phyloP scores from a whole-genome alignment of 805 yeast species.

The Dipodascus albidus region DNA sequence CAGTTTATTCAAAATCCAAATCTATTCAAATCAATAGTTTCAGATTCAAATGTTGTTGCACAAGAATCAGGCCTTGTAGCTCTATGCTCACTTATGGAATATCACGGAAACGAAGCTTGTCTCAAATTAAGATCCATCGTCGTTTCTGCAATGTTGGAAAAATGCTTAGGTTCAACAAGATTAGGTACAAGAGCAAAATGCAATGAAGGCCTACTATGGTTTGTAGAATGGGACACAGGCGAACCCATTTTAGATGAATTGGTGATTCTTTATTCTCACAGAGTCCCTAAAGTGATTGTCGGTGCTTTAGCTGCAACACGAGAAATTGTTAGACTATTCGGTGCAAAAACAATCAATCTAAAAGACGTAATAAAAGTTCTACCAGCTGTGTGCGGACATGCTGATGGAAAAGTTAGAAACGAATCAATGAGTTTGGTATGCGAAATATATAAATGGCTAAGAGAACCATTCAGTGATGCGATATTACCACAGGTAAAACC shows the following conservation, averaged over 20 bases:
- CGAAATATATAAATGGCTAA: constrained; percentile 65
- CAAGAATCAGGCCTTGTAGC: constrained; percentile 70
- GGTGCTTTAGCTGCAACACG: constrained; percentile 48
- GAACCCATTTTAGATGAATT: constrained; percentile 57
- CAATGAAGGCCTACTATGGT: constrained; percentile 45
- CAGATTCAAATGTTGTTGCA: constrained; percentile 86
- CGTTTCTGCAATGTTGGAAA: constrained; percentile 49
- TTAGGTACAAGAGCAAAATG: constrained; percentile 61
- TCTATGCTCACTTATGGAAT: constrained; percentile 41
- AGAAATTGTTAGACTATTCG: constrained; percentile 48
- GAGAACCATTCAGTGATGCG: constrained; percentile 45
- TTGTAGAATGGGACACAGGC: constrained; percentile 57
- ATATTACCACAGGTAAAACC: constrained; percentile 72
- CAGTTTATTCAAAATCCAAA: constrained; percentile 44
- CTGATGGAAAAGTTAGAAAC: constrained; percentile 75
- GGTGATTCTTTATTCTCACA: constrained; percentile 48
- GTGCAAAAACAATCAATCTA: constrained; percentile 50
- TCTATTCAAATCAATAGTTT: constrained; percentile 43
- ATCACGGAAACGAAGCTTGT: constrained; percentile 38
- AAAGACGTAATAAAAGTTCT: constrained; percentile 44
- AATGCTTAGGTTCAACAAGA: constrained; percentile 66
- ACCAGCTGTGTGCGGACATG: constrained; percentile 67
- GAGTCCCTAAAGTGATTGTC: constrained; percentile 68
- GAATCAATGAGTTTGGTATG: constrained; percentile 63
- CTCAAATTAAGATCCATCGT: constrained; percentile 8